Conservation (phyloP, 2,329 filamentous ascomycete genomes). For the Alternaria ventricosa region DNA sequence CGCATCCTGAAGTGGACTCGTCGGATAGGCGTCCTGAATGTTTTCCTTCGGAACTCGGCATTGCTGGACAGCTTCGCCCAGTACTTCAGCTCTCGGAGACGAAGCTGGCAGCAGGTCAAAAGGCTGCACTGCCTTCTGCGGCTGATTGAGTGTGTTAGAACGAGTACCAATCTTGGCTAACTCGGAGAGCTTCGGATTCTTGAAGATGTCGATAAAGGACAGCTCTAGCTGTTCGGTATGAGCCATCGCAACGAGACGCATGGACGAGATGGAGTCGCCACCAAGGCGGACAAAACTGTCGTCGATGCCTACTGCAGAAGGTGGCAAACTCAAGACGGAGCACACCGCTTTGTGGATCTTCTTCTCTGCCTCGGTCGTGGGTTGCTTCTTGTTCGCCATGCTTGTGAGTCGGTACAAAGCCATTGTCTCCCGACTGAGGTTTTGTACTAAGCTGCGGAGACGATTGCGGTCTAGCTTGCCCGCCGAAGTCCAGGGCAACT, state of each 20-base stretch:
- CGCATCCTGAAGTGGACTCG: slow-evolving; percentile 54
- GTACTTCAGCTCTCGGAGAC: slow-evolving; percentile 16
- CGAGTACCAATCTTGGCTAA: slow-evolving; percentile 33
- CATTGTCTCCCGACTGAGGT: slow-evolving; percentile 37
- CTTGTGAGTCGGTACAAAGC: slow-evolving; percentile 38
- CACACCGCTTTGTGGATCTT: slow-evolving; percentile 41
- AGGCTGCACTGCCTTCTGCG: slow-evolving; percentile 21
- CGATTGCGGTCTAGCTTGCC: slow-evolving; percentile 44
- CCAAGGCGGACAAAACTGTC: slow-evolving; percentile 46
- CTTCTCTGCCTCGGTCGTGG: slow-evolving; percentile 35
- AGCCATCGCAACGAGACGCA: slow-evolving; percentile 39
- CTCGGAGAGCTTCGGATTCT: slow-evolving; percentile 38
- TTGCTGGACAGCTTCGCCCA: slow-evolving; percentile 31
- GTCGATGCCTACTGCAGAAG: slow-evolving; percentile 36
- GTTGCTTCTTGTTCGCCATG: slow-evolving; percentile 37
- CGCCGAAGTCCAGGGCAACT: slow-evolving; percentile 42
- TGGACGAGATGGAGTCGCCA: slow-evolving; percentile 41
- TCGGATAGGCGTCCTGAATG: slow-evolving; percentile 51
- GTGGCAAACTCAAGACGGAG: slow-evolving; percentile 33
- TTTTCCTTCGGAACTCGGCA: slow-evolving; percentile 26
- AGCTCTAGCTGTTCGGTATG: slow-evolving; percentile 36
- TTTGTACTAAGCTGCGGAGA: slow-evolving; percentile 34
- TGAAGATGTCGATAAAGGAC: slow-evolving; percentile 42
- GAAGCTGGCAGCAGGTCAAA: slow-evolving; percentile 29
- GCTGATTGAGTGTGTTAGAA: neutral